Base-by-base conservation (phyloP, 164 flowering plant species). In the Euptelea pleiosperma region DNA sequence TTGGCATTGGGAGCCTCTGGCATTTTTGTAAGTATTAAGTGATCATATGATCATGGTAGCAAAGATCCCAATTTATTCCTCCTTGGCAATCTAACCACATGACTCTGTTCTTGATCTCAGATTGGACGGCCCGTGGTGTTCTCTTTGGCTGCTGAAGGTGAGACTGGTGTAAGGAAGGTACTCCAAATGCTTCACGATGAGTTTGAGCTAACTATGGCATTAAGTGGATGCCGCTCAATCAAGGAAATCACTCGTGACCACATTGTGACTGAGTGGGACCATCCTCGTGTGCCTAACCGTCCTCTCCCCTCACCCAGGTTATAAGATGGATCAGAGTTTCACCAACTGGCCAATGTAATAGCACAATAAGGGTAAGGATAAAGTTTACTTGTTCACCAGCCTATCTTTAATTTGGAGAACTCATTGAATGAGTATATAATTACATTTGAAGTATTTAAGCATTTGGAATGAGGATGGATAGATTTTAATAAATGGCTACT, bases 1-100 rank as follows among this genome's bases (percentile, higher is more conserved):
- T 64, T 93, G 72, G 98, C 98, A 35, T 79, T 93, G 24, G 98
- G 98, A 39, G 98, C 98, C 24, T 75, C 96, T 44, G 96, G 96
- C 34, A 70, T 93, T 19, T 90, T 93, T 70, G 97, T 93, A 74
- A 84, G 96, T 65, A n/a, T 12, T 39, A 33, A 14, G 21, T 22
- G 36, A 50, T 15, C 2, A 50, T 15, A 4, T 9, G 24, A 8
- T 44, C 48, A 44, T 21, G 6, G 29, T 44, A 19, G 29, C 15
- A 44, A 44, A 22, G 19, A 9, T 26, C 48, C 15, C 48, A 8
- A 15, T 19, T 52, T 52, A 31, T 19, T 52, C 41, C 19, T 52
- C 41, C 56, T 8, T 10, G 0, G 28, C 40, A 33, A n/a, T 21
- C 36, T 10, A 30, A 2, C 12, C 3, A 46, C 41, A 24, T 41